phyloP scores from a whole-genome alignment of 2,329 filamentous ascomycete genomes.

The Sphaceloma murrayae region DNA sequence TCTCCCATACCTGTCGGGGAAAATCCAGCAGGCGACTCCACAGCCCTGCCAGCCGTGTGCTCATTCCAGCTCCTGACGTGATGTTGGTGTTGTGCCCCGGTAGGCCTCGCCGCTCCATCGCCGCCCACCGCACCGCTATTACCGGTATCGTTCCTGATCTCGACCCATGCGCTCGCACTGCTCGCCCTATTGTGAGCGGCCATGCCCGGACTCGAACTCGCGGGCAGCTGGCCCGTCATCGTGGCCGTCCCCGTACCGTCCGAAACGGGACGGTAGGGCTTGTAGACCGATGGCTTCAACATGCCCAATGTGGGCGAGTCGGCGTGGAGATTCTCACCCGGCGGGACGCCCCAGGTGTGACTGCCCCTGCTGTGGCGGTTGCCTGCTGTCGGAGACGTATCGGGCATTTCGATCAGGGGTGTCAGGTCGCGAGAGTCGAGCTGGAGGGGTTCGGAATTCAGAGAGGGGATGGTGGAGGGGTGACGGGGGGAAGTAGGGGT shows the following conservation, averaged over 20 bases:
- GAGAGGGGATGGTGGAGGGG: slow-evolving; percentile 6
- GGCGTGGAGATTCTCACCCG: slow-evolving; percentile 4
- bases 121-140: neutral
- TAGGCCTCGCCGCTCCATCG: neutral
- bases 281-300: slow-evolving; percentile 8
- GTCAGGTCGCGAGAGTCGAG: slow-evolving; percentile 6
- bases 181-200: too few relatives aligned
- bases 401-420: slow-evolving; percentile 12
- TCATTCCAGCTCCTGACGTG: slow-evolving; percentile 15
- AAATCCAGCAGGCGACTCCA: neutral
- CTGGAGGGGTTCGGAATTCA: slow-evolving; percentile 8
- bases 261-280: slow-evolving; percentile 11
- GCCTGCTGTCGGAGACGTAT: slow-evolving; percentile 5
- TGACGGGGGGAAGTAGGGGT: neutral
- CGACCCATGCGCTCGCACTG: slow-evolving; percentile 9
- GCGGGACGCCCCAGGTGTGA: slow-evolving; percentile 2
- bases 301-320: slow-evolving; percentile 6
- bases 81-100: too few relatives aligned
- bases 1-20: neutral
- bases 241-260: neutral
- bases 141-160: slow-evolving; percentile 8
- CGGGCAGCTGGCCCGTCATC: neutral
- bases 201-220: slow-evolving; percentile 6
- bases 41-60: slow-evolving; percentile 4
- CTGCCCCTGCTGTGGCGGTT: neutral